Evolutionary conservation across 768 basidiomycete genomes (phyloP).

Genomic region (Strobilomyces dryophilus): DNA sequence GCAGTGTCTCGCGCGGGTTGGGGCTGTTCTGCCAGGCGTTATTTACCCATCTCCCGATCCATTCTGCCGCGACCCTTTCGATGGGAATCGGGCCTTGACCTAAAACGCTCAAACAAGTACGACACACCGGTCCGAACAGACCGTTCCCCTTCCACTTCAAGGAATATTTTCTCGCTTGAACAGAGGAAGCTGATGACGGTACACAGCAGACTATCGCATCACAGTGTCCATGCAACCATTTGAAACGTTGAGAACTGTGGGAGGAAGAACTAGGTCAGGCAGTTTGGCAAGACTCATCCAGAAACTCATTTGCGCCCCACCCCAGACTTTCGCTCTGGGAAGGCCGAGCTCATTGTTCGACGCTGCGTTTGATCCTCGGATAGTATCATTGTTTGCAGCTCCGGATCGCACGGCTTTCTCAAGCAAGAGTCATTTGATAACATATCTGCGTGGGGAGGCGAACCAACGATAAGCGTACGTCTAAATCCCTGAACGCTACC

Average conservation of each 20-base stretch:
- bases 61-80: slow-evolving; percentile 16
- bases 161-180: neutral
- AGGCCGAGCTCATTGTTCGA: neutral
- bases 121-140: slow-evolving; percentile 9
- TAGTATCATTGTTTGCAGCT: neutral
- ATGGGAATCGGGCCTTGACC: slow-evolving; percentile 15
- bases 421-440: neutral
- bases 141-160: too few species aligned
- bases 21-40: too few species aligned
- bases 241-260: slow-evolving; percentile 6
- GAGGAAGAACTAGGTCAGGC: neutral
- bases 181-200: slow-evolving; percentile 9
- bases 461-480: slow-evolving; percentile 1
- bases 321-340: neutral
- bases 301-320: neutral
- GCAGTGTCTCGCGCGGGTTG: neutral
- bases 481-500: neutral
- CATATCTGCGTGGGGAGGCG: neutral
- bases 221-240: slow-evolving; percentile 8
- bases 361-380: slow-evolving; percentile 11
- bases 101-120: neutral
- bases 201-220: neutral
- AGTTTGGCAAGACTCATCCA: neutral
- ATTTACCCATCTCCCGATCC: neutral
- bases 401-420: neutral